phyloP scores from a whole-genome alignment of 495 filamentous ascomycete species.

The Cercophora newfieldiana region DNA sequence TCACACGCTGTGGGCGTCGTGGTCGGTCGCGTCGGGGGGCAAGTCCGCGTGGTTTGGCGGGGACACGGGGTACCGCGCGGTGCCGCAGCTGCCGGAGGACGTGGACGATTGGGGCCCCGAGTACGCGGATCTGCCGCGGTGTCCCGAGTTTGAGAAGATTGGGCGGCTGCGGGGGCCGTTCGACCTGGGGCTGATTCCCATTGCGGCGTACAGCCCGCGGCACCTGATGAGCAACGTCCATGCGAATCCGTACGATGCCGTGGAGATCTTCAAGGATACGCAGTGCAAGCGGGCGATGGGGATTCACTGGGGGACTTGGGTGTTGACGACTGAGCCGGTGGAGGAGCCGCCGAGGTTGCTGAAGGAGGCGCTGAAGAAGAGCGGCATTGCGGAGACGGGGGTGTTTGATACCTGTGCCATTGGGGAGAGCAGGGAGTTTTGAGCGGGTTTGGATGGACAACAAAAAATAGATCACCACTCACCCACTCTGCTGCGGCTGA shows the following conservation, averaged over 20 bases:
- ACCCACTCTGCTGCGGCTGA: not conserved
- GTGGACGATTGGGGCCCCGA: constrained; percentile 72
- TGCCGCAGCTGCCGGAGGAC: constrained; percentile 59
- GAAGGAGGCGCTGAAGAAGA: constrained; percentile 67
- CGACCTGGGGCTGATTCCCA: constrained; percentile 91
- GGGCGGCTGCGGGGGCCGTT: constrained; percentile 82
- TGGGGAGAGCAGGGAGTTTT: constrained; percentile 79
- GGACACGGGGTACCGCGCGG: constrained; percentile 79
- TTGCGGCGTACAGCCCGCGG: constrained; percentile 87
- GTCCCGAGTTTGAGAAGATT: constrained; percentile 86
- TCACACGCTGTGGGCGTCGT: constrained; percentile 83
- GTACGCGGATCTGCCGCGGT: constrained; percentile 66
- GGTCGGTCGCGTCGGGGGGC: constrained; percentile 74
- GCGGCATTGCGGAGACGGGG: constrained; percentile 67
- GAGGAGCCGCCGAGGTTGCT: constrained; percentile 77
- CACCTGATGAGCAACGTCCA: constrained; percentile 77
- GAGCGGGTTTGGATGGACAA: not conserved
- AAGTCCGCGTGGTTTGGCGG: constrained; percentile 77
- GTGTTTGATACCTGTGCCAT: constrained; percentile 84
- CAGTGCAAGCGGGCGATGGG: constrained; percentile 78
- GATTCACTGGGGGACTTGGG: constrained; percentile 93
- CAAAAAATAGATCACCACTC: no score
- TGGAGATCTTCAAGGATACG: constrained; percentile 89
- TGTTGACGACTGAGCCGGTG: constrained; percentile 79
- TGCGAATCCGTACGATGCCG: constrained; percentile 83